Conservation (phyloP, 2,329 filamentous ascomycete genomes). For the Fusarium sp. region DNA sequence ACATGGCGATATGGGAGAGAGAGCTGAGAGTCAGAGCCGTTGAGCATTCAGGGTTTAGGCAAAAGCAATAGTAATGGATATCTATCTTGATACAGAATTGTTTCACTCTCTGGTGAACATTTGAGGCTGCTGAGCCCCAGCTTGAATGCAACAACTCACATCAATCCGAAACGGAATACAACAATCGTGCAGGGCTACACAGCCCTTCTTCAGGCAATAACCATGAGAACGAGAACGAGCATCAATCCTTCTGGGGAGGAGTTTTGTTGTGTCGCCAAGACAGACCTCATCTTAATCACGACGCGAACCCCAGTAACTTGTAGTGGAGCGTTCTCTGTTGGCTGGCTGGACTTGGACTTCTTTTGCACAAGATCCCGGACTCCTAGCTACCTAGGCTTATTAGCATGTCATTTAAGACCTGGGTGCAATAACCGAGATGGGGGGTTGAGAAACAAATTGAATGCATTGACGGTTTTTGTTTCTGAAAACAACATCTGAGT, state of each 20-base stretch:
- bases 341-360: neutral
- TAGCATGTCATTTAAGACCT: slow-evolving; percentile 10
- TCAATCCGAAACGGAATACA: slow-evolving; percentile 31
- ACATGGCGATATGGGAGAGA: neutral
- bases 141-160: slow-evolving; percentile 26
- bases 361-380: slow-evolving; percentile 20
- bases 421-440: slow-evolving; percentile 9
- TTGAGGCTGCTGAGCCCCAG: slow-evolving; percentile 9
- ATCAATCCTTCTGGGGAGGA: slow-evolving; percentile 29
- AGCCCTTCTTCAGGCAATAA: slow-evolving; percentile 17
- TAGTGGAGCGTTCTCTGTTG: slow-evolving; percentile 32
- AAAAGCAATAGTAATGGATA: neutral
- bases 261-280: slow-evolving; percentile 39
- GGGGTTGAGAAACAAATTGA: slow-evolving; percentile 8
- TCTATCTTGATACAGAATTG: slow-evolving; percentile 10
- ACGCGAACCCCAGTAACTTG: slow-evolving; percentile 24
- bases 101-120: slow-evolving; percentile 13
- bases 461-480: slow-evolving; percentile 5
- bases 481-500: slow-evolving; percentile 1
- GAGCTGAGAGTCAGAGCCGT: neutral
- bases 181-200: slow-evolving; percentile 33
- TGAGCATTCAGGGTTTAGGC: neutral
- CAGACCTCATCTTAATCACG: slow-evolving; percentile 48
- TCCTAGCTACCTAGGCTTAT: slow-evolving; percentile 6
- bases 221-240: slow-evolving; percentile 6